These are phyloP conservation scores for Colletotrichum agaves DNA, from an alignment of 2,329 filamentous ascomycete genomes.

Conservation along the genomic window DNA sequence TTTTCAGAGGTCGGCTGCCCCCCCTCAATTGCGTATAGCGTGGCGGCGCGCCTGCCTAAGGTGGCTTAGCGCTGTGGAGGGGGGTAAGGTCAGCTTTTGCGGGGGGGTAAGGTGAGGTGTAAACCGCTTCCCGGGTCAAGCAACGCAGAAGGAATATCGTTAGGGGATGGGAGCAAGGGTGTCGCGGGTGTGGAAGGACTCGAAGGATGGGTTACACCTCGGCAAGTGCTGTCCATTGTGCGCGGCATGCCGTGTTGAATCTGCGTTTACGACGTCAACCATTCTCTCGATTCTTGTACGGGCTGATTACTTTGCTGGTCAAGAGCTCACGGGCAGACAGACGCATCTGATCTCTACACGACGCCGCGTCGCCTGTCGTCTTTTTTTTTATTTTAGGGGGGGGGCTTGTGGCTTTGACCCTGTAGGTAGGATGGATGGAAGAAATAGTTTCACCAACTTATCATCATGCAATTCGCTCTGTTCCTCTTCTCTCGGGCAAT, in stretches of 20 bases:
- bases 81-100: no score
- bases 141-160: conserved; percentile 9
- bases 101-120: no score
- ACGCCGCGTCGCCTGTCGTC: conserved; percentile 24
- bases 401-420: conserved; percentile 2
- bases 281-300: background rate
- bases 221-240: conserved; percentile 24
- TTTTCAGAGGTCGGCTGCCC: no score
- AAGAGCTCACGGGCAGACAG: background rate
- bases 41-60: no score
- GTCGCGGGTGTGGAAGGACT: background rate
- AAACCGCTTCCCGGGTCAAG: conserved; percentile 1
- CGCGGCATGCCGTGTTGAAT: background rate
- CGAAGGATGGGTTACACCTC: conserved; percentile 26
- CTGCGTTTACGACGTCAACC: conserved; percentile 11
- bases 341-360: conserved; percentile 20
- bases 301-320: background rate
- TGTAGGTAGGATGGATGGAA: background rate
- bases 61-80: no score
- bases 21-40: no score
- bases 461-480: no score
- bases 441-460: background rate
- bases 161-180: background rate
- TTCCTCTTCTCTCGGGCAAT: no score
- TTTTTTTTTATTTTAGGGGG: no score